A percentile compares a stretch with the other conserved stretches of the same genome.
Evolutionary conservation across 2,329 filamentous ascomycete species (phyloP).

Genomic region (Fusarium sororula): DNA sequence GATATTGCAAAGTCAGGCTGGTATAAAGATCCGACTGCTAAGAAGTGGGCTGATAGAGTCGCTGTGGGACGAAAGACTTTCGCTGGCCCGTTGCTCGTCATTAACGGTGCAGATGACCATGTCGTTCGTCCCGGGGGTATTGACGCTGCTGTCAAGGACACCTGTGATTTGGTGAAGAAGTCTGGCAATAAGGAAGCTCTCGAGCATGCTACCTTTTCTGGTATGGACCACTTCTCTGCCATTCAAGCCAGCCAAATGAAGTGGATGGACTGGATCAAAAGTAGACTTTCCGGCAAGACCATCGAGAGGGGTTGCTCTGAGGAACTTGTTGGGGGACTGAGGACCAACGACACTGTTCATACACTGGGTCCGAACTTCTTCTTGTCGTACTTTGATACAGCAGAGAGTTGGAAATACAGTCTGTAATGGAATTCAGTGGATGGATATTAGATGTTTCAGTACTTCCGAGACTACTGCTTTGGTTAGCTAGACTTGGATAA

Average conservation of each 20-base stretch:
- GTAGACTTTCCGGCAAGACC: slow-evolving; percentile 2
- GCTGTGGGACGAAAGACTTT: neutral
- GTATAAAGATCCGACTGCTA: neutral
- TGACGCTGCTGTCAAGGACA: neutral
- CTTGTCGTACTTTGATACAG: slow-evolving; percentile 3
- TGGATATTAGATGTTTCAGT: neutral
- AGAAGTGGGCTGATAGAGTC: slow-evolving; percentile 3
- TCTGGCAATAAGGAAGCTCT: neutral
- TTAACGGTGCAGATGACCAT: neutral
- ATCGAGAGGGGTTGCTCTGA: neutral
- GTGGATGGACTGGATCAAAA: slow-evolving; percentile 28
- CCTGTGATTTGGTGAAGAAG: neutral
- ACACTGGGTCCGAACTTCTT: slow-evolving; percentile 12
- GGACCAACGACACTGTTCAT: neutral
- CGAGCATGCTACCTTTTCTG: neutral
- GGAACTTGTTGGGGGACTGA: neutral
- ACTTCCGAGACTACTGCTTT: neutral
- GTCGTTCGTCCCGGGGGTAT: slow-evolving; percentile 12
- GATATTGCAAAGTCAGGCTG: neutral
- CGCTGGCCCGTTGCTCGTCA: neutral
- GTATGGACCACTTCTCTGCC: slow-evolving; percentile 25
- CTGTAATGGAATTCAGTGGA: neutral
- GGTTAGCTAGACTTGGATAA: neutral
- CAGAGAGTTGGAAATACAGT: slow-evolving; percentile 7
- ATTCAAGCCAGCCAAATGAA: slow-evolving; percentile 25